Evolutionary conservation across 345 rosid genomes (phyloP), one percentile per base, ranked within the genome.

Genomic region (Linum lewisii): DNA sequence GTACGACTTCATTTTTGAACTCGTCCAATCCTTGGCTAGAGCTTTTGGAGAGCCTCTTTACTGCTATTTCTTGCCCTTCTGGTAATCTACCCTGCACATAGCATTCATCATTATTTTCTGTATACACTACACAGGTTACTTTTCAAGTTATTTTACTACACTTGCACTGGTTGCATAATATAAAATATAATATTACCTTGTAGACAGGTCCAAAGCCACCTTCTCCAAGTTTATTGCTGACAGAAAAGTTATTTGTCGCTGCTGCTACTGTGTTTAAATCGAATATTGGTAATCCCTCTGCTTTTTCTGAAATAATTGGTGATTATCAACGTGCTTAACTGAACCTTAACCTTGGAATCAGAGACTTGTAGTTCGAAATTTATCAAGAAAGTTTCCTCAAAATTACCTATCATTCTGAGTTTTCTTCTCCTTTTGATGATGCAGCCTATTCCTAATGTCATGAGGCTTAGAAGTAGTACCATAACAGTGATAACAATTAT

Each of bases 11-110:
- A 5, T 52, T 52, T n/a, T 52, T 52, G 55, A 52, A 52, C 21
- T 52, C 55, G 23, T 52, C 7, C 24, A 52, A 6, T 52, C 55
- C 55, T 52, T 52, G 55, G 23, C 24, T 23, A 3, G 55, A 52
- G 24, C 24, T 52, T 23, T 20, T 52, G 23, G 55, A 52, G 24
- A 52, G 55, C 55, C 55, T 52, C 55, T 52, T 52, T 20, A 52
- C 55, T 52, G 55, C 55, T 20, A 52, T 23, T 52, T 20, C 24
- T 52, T 52, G 55, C 55, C 55, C 55, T 52, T 52, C 55, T 20
- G 16, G 22, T 8, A 52, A 23, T 6, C 13, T 23, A 20, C 55
- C 55, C 55, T 52, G 14, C 7, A 52, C 14, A 52, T 19, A 16
- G 4, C 32, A 6, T 4, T 1, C 7, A 16, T 20, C 32, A 6